Base-by-base conservation (phyloP, 331 rosid genomes). In the Rosa hybrid region DNA sequence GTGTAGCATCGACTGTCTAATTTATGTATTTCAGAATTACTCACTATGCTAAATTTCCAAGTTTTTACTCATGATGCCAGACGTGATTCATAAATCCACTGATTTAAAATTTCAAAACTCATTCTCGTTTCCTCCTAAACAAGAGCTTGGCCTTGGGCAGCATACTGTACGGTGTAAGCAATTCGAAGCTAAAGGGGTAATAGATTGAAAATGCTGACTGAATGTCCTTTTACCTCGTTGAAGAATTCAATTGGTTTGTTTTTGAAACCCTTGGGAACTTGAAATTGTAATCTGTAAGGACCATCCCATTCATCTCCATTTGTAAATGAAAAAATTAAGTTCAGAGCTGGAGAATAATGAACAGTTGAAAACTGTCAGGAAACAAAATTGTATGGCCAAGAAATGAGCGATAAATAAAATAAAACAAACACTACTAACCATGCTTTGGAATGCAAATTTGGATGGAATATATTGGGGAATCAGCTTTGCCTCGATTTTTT, bases 261-360 rank as follows among this genome's bases (percentile, higher is more conserved):
- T 72, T 71, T 83, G 82, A 87, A 90, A 20, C 76, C 6, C 38
- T 87, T 90, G 21, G 99, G 97, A 69, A 93, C 89, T 79, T 88
- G 92, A 85, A 95, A 89, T 78, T 90, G 96, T 41, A 93, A 80
- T 85, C 87, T 85, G 83, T 95, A 95, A 25, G 98, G 98, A 76
- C 99, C 99, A 80, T 93, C 98, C 99, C 99, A 95, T 3, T 95
- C 98, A 53, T 73, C 89, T 74, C 99, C 99, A 78, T 95, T 95
- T 68, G 99, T 93, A 82, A 95, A 91, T 27, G 99, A 95, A 90
- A 95, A 95, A 85, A 95, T 95, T 87, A 91, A 87, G 88, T 86
- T 88, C 86, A 86, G 0, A 72, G 99, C 99, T 95, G 81, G 63
- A 76, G 21, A 57, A 79, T 57, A 63, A 25, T 16, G 48, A 74